Evolutionary conservation across 2,329 filamentous ascomycete species (phyloP), one percentile per base, ranked within the genome.

Genomic region (Penicillium sp.): DNA sequence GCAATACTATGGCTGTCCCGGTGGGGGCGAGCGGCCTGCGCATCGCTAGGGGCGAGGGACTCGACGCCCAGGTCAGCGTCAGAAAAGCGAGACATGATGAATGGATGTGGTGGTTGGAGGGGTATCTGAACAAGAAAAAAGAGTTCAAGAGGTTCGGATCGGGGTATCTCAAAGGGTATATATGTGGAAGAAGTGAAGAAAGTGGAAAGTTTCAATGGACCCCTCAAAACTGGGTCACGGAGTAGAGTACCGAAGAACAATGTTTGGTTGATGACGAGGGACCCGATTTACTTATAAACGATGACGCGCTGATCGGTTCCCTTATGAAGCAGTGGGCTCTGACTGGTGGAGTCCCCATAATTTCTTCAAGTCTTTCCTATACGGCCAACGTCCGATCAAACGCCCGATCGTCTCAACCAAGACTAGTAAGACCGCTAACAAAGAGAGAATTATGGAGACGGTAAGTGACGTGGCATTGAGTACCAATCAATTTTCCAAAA

Each of bases 81-180:
- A 59, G 86, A 81, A 66, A 82, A 83, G 59, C 77, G 75, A 75
- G 84, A 78, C 85, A 88, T 87, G 59, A 59, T 83, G 75, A 22
- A 53, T 49, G 27, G 12, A 31, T 49, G 37, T 27, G 22, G 23
- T 27, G 42, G 15, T 31, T 22, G n/a, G 43, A 37, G 22, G 40
- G 33, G 46, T 51, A 40, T 40, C 11, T 40, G 37, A 23, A n/a
- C n/a, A 14, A 52, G 25, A 18, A 41, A 51, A 33, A 31, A 49
- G 29, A 45, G 14, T 5, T 31, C 29, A 49, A 51, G 22, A 37
- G 53, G 26, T n/a, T 15, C 14, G 14, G 11, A 15, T 7, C n/a
- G 26, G 40, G 48, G 44, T 40, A 35, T 56, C 47, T 48, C 45
- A 48, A 51, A 54, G 27, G 35, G 40, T 41, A 50, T 43, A 43